Conservation (phyloP, 257 asterid genomes). For the Solanum clarkiae region DNA sequence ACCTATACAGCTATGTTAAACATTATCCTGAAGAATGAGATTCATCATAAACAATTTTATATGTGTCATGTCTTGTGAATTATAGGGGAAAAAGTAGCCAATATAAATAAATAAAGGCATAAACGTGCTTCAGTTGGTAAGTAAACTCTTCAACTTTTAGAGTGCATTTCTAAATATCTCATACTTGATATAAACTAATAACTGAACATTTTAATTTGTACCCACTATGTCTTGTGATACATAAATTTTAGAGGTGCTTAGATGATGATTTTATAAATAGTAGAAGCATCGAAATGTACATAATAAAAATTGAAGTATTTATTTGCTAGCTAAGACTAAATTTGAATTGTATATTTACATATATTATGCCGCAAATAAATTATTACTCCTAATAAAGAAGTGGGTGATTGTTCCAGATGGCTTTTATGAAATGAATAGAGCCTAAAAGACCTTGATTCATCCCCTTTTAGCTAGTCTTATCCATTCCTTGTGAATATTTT, state of each 20-base stretch:
- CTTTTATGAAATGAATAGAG: background rate
- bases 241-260: too few relatives aligned
- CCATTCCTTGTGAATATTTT: background rate
- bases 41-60: background rate
- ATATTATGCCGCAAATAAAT: background rate
- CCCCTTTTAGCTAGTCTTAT: background rate
- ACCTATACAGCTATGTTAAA: background rate
- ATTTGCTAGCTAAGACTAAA: too few relatives aligned
- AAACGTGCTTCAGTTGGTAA: too few relatives aligned
- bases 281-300: too few relatives aligned
- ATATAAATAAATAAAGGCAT: too few relatives aligned
- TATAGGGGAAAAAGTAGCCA: background rate
- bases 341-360: too few relatives aligned
- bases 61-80: background rate
- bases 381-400: background rate
- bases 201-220: too few relatives aligned
- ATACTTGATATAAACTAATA: too few relatives aligned
- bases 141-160: background rate
- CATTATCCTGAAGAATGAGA: background rate
- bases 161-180: too few relatives aligned
- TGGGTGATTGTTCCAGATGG: background rate
- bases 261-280: too few relatives aligned
- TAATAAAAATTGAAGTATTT: too few relatives aligned
- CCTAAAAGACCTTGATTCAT: background rate
- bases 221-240: background rate